phyloP scores from a whole-genome alignment of 768 basidiomycete genomes.

The Xerocomus potaroensis region DNA sequence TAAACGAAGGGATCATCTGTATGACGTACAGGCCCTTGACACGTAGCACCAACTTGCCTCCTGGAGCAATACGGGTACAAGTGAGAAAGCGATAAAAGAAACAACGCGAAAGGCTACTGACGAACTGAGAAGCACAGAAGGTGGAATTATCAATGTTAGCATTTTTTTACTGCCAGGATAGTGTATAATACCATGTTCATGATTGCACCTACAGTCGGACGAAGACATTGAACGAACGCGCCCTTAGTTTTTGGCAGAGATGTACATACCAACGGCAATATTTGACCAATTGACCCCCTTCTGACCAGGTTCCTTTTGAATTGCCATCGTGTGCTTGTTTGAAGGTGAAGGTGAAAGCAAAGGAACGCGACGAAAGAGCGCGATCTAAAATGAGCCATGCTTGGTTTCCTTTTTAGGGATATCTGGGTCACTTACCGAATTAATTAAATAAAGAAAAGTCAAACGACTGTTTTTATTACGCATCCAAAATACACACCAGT shows the following conservation, averaged over 20 bases:
- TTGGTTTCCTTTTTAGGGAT: slow-evolving; percentile 3
- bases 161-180: slow-evolving; percentile 26
- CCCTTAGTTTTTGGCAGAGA: slow-evolving; percentile 5
- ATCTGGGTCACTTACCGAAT: slow-evolving; percentile 3
- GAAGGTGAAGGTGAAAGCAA: slow-evolving; percentile 13
- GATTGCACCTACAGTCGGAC: slow-evolving; percentile 70
- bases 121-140: slow-evolving; percentile 38
- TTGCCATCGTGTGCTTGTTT: slow-evolving; percentile 56
- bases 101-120: slow-evolving; percentile 22
- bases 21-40: neutral
- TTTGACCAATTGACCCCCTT: slow-evolving; percentile 93
- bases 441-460: neutral
- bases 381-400: slow-evolving; percentile 11
- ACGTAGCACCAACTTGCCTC: slow-evolving; percentile 55
- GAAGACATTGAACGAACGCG: slow-evolving; percentile 16
- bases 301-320: slow-evolving; percentile 82
- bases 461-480: slow-evolving; percentile 2
- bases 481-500: slow-evolving; percentile 19
- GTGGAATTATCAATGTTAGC: slow-evolving; percentile 7
- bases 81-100: slow-evolving; percentile 8
- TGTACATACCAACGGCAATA: slow-evolving; percentile 81
- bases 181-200: slow-evolving; percentile 89
- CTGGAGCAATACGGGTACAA: slow-evolving; percentile 34
- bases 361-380: slow-evolving; percentile 5
- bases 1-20: slow-evolving; percentile 30